Conservation (phyloP, 805 yeast species). For the Candida mattraensis region DNA sequence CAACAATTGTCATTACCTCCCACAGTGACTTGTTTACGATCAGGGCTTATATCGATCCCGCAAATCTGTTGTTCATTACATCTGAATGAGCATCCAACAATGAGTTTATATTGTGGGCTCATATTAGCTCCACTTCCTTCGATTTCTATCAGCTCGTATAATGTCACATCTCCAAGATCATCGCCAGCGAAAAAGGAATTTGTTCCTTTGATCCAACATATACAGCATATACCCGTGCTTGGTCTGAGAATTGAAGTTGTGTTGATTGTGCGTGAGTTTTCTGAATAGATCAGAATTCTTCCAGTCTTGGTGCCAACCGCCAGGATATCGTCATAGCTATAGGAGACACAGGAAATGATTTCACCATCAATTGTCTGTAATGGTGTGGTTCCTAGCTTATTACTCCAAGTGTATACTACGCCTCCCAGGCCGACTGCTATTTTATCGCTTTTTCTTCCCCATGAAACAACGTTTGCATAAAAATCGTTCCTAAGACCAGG, state of each 20-base stretch:
- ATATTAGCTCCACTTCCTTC: constrained; percentile 2
- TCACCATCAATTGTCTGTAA: constrained; percentile 42
- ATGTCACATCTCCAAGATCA: constrained; percentile 57
- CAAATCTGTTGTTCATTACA: constrained; percentile 61
- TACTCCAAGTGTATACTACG: constrained; percentile 64
- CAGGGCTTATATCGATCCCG: constrained; percentile 61
- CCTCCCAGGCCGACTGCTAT: constrained; percentile 68
- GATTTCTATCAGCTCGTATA: constrained; percentile 34
- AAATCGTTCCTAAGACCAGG: constrained; percentile 75
- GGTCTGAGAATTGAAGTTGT: constrained; percentile 25
- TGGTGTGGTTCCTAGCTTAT: constrained; percentile 44
- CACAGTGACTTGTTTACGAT: constrained; percentile 59
- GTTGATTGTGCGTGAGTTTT: constrained; percentile 25
- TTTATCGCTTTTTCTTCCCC: constrained; percentile 54
- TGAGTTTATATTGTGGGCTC: constrained; percentile 10
- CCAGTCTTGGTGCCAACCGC: constrained; percentile 64
- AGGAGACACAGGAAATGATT: constrained; percentile 56
- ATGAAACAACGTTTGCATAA: constrained; percentile 71
- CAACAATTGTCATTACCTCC: constrained; percentile 87
- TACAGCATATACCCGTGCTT: constrained; percentile 51
- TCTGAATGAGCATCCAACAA: constrained; percentile 34
- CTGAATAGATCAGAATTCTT: constrained; percentile 37
- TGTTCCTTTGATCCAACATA: constrained; percentile 56
- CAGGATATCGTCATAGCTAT: constrained; percentile 47
- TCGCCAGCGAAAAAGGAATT: constrained; percentile 59